Conservation (phyloP, 2,329 filamentous ascomycete species). For the Trichophyton schoenleinii region DNA sequence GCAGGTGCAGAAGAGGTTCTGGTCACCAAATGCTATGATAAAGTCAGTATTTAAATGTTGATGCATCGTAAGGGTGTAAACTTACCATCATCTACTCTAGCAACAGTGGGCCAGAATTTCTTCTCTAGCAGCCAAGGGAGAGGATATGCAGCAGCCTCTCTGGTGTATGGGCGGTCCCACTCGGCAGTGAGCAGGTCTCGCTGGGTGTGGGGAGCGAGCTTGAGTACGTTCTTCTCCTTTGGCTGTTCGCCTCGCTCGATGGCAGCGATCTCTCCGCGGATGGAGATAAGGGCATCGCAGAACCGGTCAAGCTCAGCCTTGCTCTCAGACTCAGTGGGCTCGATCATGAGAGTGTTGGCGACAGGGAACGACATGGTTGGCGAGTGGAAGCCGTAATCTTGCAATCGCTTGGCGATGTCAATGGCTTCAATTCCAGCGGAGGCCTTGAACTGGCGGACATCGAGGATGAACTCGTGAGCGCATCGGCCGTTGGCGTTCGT, state of each 20-base stretch:
- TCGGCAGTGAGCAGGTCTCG: constrained; percentile 61
- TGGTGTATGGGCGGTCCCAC: constrained; percentile 71
- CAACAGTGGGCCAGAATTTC: constrained; percentile 94
- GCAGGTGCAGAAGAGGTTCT: constrained; percentile 91
- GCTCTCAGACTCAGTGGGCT: constrained; percentile 87
- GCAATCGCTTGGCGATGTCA: constrained; percentile 88
- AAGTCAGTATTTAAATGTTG: background rate
- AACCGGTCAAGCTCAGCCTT: constrained; percentile 89
- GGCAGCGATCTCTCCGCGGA: constrained; percentile 70
- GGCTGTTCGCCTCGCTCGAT: constrained; percentile 69
- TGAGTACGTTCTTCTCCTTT: constrained; percentile 67
- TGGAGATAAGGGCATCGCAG: constrained; percentile 76
- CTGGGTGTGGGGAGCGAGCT: constrained; percentile 78
- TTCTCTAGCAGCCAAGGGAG: constrained; percentile 73
- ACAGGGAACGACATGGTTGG: constrained; percentile 97
- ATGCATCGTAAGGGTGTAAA: constrained; percentile 14
- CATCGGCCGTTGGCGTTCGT: constrained; percentile 79
- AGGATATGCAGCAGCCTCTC: constrained; percentile 79
- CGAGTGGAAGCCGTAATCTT: constrained; percentile 95
- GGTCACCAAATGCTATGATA: constrained; percentile 64
- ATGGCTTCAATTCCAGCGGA: constrained; percentile 76
- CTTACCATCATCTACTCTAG: constrained; percentile 76
- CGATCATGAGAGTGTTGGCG: constrained; percentile 91
- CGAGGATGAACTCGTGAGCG: constrained; percentile 94
- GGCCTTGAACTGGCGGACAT: constrained; percentile 73